Percentiles rank a stretch among this genome's conserved stretches.
These are phyloP conservation scores for Paraurostyla sp. DNA, from an alignment of 73 alveolate genomes.

Conservation along the genomic window DNA sequence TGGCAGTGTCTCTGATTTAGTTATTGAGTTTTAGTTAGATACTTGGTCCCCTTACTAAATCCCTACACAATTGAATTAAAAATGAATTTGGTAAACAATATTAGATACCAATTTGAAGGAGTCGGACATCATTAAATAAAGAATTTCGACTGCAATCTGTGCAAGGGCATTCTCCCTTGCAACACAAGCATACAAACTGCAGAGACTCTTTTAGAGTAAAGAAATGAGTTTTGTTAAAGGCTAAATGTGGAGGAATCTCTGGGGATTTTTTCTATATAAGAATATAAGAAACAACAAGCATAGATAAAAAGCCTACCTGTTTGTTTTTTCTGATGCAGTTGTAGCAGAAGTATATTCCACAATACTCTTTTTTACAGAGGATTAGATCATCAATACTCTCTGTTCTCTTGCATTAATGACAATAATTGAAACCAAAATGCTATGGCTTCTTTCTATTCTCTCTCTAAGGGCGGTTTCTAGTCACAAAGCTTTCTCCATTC, in stretches of 20 bases:
- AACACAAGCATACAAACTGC: background rate
- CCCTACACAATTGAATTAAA: background rate
- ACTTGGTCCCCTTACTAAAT: background rate
- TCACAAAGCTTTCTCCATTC: too few species aligned
- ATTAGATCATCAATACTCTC: background rate
- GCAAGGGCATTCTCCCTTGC: slow-evolving; percentile 1
- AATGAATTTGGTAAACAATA: background rate
- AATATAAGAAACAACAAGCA: background rate
- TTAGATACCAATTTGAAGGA: background rate
- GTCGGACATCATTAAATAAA: background rate
- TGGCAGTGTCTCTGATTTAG: background rate
- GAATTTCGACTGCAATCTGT: background rate
- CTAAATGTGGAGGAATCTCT: background rate
- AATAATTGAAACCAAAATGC: background rate
- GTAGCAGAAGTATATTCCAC: background rate
- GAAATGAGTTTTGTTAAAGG: background rate
- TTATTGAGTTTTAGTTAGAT: background rate
- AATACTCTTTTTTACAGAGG: background rate
- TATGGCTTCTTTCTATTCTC: background rate
- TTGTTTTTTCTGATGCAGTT: background rate
- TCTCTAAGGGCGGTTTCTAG: background rate
- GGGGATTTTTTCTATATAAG: background rate
- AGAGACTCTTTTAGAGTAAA: background rate
- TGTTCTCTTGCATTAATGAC: background rate
- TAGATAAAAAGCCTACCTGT: background rate